Percentiles rank a stretch among this genome's conserved stretches.
Evolutionary conservation across 2,329 filamentous ascomycete species (phyloP).

Genomic region (Ustilaginoidea virens): DNA sequence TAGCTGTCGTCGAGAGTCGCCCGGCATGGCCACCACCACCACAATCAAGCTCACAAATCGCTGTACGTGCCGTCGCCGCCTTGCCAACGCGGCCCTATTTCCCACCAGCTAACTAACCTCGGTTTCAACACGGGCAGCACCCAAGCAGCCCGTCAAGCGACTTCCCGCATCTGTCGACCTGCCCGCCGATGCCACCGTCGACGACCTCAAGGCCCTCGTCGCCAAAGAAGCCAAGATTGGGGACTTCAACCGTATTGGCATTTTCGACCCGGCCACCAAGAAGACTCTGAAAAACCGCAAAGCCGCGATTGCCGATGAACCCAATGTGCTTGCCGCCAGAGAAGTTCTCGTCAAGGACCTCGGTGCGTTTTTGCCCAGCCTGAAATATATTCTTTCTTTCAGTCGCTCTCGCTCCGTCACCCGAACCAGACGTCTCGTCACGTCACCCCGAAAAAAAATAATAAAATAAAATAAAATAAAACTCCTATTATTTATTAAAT

Average conservation of each 20-base stretch:
- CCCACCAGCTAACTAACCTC: conserved; percentile 3
- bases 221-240: conserved; percentile 33
- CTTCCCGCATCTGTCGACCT: conserved; percentile 37
- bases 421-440: no score
- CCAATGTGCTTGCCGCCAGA: conserved; percentile 29
- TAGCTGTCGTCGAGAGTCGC: no score
- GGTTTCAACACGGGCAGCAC: conserved; percentile 15
- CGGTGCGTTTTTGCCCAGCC: no score
- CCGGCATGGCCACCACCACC: no score
- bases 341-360: conserved; percentile 84
- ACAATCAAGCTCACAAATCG: conserved; percentile 10
- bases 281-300: conserved; percentile 49
- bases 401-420: no score
- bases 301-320: conserved; percentile 32
- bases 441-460: no score
- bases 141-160: conserved; percentile 35
- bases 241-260: conserved; percentile 46
- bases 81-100: background rate
- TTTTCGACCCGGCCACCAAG: conserved; percentile 44
- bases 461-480: no score
- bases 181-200: conserved; percentile 35
- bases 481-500: no score
- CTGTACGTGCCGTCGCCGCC: conserved; percentile 6
- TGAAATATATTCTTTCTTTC: no score
- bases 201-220: conserved; percentile 41